Percentiles rank a stretch among this genome's conserved stretches.
Conservation (phyloP, 768 basidiomycete species). For the Calocera viscosa region DNA sequence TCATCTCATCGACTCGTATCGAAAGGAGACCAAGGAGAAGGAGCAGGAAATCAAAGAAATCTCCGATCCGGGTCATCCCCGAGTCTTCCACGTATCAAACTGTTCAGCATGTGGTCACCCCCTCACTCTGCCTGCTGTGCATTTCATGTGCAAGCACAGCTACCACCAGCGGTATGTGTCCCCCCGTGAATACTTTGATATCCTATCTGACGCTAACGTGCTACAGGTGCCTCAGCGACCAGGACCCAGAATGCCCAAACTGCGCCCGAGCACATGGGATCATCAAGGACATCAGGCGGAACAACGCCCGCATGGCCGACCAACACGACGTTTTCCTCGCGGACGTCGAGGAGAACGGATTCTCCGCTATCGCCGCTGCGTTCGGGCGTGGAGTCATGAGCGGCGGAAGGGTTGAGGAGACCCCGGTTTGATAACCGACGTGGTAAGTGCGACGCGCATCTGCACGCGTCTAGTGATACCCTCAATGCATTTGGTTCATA, state of each 20-base stretch:
- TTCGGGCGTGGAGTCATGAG: conserved; percentile 44
- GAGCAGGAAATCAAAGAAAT: conserved; percentile 71
- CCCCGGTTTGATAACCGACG: neutral
- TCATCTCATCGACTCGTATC: conserved; percentile 76
- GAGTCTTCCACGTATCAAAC: conserved; percentile 86
- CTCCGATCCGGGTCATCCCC: conserved; percentile 61
- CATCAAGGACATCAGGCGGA: conserved; percentile 75
- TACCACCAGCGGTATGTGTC: conserved; percentile 75
- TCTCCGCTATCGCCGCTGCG: conserved; percentile 54
- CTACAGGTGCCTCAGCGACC: conserved; percentile 70
- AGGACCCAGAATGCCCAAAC: conserved; percentile 79
- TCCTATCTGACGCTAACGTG: neutral
- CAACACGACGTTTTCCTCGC: conserved; percentile 70
- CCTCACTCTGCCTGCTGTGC: conserved; percentile 82
- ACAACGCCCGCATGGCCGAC: conserved; percentile 72
- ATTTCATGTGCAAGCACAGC: conserved; percentile 97
- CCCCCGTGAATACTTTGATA: neutral
- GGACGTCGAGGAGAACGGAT: conserved; percentile 59
- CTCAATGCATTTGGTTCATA: neutral
- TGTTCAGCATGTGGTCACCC: conserved; percentile 83
- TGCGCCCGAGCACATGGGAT: conserved; percentile 80
- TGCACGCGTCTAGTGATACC: neutral
- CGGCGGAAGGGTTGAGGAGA: neutral
- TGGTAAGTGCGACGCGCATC: neutral
- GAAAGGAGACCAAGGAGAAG: conserved; percentile 67